Evolutionary conservation across 2,329 filamentous ascomycete species (phyloP).

Genomic region (Monosporascus sp.): DNA sequence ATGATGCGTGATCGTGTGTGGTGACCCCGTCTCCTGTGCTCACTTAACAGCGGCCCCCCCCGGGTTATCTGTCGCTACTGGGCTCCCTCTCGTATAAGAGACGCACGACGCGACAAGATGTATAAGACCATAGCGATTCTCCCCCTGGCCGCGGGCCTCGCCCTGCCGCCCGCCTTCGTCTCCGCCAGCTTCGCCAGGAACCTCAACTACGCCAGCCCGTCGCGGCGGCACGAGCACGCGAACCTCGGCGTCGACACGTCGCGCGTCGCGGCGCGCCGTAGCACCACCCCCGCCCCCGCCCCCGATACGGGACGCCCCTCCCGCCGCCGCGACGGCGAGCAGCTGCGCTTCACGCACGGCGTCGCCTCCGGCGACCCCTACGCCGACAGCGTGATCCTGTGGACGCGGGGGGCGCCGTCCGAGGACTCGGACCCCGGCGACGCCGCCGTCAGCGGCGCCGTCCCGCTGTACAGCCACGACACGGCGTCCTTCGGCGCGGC

Average conservation of each 20-base stretch:
- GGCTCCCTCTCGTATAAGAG: too few relatives aligned
- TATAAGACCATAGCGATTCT: background rate
- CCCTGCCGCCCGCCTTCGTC: conserved; percentile 3
- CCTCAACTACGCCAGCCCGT: conserved; percentile 64
- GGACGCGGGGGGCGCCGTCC: conserved; percentile 42
- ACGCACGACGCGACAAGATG: background rate
- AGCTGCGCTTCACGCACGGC: conserved; percentile 61
- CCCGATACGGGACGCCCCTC: conserved; percentile 37
- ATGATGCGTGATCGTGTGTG: too few relatives aligned
- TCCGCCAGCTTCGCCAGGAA: conserved; percentile 36
- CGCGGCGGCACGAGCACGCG: conserved; percentile 58
- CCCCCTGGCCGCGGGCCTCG: conserved; percentile 3
- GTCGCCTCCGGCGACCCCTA: conserved; percentile 45
- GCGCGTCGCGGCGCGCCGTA: conserved; percentile 56
- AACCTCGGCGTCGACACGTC: conserved; percentile 59
- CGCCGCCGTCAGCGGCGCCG: conserved; percentile 36
- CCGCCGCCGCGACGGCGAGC: conserved; percentile 31
- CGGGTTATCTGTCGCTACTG: too few relatives aligned
- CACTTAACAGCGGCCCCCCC: background rate
- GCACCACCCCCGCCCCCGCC: conserved; percentile 39
- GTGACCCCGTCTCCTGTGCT: too few relatives aligned
- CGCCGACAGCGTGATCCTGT: conserved; percentile 54
- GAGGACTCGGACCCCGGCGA: conserved; percentile 42
- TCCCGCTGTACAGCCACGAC: conserved; percentile 41
- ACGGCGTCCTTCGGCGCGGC: conserved; percentile 41